phyloP scores from a whole-genome alignment of 108 stramenopile genomes.

The Skeletonema menzelii region DNA sequence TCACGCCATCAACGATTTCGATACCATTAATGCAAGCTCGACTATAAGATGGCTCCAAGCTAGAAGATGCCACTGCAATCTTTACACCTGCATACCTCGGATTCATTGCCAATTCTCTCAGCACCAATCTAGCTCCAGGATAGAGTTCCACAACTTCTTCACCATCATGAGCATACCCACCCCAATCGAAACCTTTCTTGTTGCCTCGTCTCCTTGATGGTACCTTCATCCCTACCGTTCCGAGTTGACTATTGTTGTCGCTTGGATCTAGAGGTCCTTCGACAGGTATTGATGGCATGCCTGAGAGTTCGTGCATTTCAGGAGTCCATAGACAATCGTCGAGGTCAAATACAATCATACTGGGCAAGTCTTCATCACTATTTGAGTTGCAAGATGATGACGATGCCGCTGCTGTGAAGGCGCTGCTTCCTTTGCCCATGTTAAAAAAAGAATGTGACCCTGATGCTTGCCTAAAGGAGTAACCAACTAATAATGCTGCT shows the following conservation, averaged over 20 bases:
- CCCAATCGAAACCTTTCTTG: slow-evolving; percentile 41
- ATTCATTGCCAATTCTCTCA: slow-evolving; percentile 54
- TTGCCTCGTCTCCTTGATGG: slow-evolving; percentile 17
- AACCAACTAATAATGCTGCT: not conserved
- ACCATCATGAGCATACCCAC: slow-evolving; percentile 8
- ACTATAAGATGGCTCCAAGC: slow-evolving; percentile 65
- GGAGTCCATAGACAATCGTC: slow-evolving; percentile 77
- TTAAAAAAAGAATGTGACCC: not conserved
- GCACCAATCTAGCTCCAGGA: slow-evolving; percentile 45
- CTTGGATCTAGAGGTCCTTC: slow-evolving; percentile 50
- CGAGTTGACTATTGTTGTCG: slow-evolving; percentile 32
- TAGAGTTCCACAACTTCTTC: slow-evolving; percentile 45
- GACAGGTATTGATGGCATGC: slow-evolving; percentile 55
- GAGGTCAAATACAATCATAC: slow-evolving; percentile 73
- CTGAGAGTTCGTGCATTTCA: slow-evolving; percentile 71
- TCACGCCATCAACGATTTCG: slow-evolving; percentile 57
- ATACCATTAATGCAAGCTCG: slow-evolving; percentile 53
- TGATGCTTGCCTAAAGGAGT: not conserved
- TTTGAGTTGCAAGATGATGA: slow-evolving; percentile 1
- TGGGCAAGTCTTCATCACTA: slow-evolving; percentile 35
- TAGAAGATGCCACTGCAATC: slow-evolving; percentile 60
- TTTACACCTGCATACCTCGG: slow-evolving; percentile 43
- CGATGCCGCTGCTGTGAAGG: not conserved
- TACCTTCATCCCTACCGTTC: slow-evolving; percentile 34
- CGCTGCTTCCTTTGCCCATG: slow-evolving; percentile 23